Base-by-base conservation (phyloP, 1,139 yeast genomes). In the Pichia sp. region DNA sequence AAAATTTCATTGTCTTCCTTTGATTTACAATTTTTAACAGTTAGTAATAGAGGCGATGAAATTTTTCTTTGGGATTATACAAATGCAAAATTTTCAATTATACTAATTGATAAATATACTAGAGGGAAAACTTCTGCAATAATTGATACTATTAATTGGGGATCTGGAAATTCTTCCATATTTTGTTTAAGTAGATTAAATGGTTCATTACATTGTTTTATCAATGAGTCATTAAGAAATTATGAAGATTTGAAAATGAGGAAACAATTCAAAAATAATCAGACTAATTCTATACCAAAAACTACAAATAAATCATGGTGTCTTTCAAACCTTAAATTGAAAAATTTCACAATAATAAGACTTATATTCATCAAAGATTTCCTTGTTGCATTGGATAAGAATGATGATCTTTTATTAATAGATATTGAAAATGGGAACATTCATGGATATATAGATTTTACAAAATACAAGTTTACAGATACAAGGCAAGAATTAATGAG, bases 181-280 rank as follows among this genome's bases (percentile, higher is more conserved):
- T 78, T 83, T 0, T 66, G 80, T 35, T 65, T 78, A 23, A 78
- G 80, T 19, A 65, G 68, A 45, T 61, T 69, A 7, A 66, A 74
- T 20, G 88, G 88, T 0, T 74, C 84, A 2, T 62, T 80, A 11
- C 88, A 80, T 52, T 78, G 82, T 75, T 80, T 76, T 58, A 61
- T 54, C 9, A 57, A 54, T 33, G 56, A 54, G 7, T 50, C 49
- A 45, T 53, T 49, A 43, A 52, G 42, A 37, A 48, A 47, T 29
- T 47, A 42, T 21, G 36, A 35, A 18, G 42, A 38, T 24, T 24
- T 38, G 2, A 33, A 23, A 9, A 35, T 23, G 8, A 33, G 44
- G 10, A 42, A 39, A 18, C 33, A 18, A 6, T n/a, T 28, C 14
- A 22, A 24, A 7, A n/a, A 11, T 9, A 21, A 19, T 13, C 34